A percentile compares a stretch with the other conserved stretches of the same genome.
Conservation (phyloP, 495 filamentous ascomycete species). For the Thozetella sp. region DNA sequence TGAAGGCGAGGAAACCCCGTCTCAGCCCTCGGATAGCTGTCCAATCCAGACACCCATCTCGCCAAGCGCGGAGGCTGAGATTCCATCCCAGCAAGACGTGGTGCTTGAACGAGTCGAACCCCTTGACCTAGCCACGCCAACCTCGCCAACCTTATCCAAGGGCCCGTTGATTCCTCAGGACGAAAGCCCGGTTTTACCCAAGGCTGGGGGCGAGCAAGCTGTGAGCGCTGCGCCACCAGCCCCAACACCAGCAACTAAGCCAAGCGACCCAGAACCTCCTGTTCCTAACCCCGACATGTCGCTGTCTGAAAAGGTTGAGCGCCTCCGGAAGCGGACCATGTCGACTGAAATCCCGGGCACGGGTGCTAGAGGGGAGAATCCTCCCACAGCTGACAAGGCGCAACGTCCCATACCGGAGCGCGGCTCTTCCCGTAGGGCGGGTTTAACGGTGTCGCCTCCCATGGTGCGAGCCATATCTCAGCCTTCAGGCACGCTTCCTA, state of each 20-base stretch:
- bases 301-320: constrained; percentile 51
- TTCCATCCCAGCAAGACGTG: constrained; percentile 15
- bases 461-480: constrained; percentile 73
- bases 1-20: constrained; percentile 27
- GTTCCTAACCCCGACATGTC: constrained; percentile 18
- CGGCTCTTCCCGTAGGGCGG: constrained; percentile 36
- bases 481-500: constrained; percentile 44
- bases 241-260: background rate
- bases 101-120: constrained; percentile 62
- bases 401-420: constrained; percentile 33
- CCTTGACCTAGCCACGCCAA: constrained; percentile 70
- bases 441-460: constrained; percentile 59
- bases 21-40: constrained; percentile 17
- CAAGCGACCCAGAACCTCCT: background rate
- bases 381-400: constrained; percentile 2
- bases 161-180: constrained; percentile 12
- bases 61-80: constrained; percentile 16
- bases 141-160: constrained; percentile 18
- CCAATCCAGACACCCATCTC: constrained; percentile 18
- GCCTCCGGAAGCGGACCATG: constrained; percentile 38
- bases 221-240: constrained; percentile 4
- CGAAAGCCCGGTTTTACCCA: constrained; percentile 1
- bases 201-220: constrained; percentile 9
- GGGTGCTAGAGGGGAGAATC: constrained; percentile 11
- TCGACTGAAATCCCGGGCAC: constrained; percentile 22